Percentiles rank a stretch among this genome's conserved stretches.
Evolutionary conservation across 805 yeast genomes (phyloP).

Genomic region (Maudiozyma barnettii): DNA sequence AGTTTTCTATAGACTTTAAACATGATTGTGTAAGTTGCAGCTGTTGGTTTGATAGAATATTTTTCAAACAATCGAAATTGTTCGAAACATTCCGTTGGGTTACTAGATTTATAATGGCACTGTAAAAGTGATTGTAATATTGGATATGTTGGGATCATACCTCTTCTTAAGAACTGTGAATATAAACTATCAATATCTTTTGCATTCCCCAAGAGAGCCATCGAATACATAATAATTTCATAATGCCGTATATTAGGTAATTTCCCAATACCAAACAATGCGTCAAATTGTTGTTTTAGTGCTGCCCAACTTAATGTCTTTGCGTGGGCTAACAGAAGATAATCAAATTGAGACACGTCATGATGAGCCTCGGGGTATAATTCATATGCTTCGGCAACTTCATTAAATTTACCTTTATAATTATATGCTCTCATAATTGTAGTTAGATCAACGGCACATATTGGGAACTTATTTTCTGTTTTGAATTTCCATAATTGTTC

Average conservation of each 20-base stretch:
- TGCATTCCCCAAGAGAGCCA: constrained; percentile 42
- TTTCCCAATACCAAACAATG: constrained; percentile 43
- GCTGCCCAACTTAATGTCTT: constrained; percentile 41
- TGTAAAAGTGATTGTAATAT: constrained; percentile 23
- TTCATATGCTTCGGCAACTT: constrained; percentile 31
- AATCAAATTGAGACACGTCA: constrained; percentile 37
- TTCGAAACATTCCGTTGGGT: constrained; percentile 18
- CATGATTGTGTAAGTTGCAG: constrained; percentile 22
- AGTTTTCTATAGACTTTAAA: constrained; percentile 20
- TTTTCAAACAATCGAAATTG: constrained; percentile 25
- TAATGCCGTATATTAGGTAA: constrained; percentile 49
- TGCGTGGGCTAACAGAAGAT: constrained; percentile 38
- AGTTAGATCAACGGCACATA: constrained; percentile 17
- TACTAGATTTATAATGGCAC: constrained; percentile 19
- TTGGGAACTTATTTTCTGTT: constrained; percentile 10
- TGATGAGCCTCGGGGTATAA: constrained; percentile 34
- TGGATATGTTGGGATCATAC: constrained; percentile 36
- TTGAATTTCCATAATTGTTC: constrained; percentile 30
- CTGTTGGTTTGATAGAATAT: constrained; percentile 21
- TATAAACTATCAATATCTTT: constrained; percentile 42
- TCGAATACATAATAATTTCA: constrained; percentile 48
- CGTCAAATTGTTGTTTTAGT: constrained; percentile 49
- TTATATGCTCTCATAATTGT: constrained; percentile 18
- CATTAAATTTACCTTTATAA: constrained; percentile 11
- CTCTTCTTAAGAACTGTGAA: constrained; percentile 36